Percentiles rank a stretch among this genome's conserved stretches.
Evolutionary conservation across 2,329 filamentous ascomycete genomes (phyloP).

Genomic region (Keithomyces neogunnii): DNA sequence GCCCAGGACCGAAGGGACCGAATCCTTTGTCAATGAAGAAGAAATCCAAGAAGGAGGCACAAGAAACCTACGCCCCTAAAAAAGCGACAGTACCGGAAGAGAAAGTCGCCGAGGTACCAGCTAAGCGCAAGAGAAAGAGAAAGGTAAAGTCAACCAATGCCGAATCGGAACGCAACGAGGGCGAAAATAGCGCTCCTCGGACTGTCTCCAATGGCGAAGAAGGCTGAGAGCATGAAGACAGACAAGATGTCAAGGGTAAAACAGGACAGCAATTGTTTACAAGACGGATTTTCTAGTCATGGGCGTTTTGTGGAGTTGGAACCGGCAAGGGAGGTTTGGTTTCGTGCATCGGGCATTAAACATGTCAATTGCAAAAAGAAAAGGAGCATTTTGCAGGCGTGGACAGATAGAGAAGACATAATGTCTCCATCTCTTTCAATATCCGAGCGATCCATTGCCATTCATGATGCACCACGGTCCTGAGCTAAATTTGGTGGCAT

Average conservation of each 20-base stretch:
- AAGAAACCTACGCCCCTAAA: conserved; percentile 14
- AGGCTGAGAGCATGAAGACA: conserved; percentile 8
- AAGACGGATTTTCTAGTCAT: too few species aligned
- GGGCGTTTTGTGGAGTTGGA: not conserved
- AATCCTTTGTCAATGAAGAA: conserved; percentile 67
- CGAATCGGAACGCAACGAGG: conserved; percentile 10
- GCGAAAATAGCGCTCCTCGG: conserved; percentile 5
- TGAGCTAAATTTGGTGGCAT: too few species aligned
- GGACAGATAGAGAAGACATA: not conserved
- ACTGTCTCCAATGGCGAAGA: conserved; percentile 11
- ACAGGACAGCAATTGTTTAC: not conserved
- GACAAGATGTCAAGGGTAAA: not conserved
- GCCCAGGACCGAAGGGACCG: conserved; percentile 56
- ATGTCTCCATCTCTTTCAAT: not conserved
- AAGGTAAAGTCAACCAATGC: conserved; percentile 17
- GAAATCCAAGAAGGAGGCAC: conserved; percentile 51
- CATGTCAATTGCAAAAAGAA: not conserved
- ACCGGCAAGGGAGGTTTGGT: not conserved
- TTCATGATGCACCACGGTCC: too few species aligned
- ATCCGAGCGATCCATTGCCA: not conserved
- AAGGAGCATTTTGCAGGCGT: not conserved
- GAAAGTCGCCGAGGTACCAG: conserved; percentile 13
- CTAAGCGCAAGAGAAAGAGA: conserved; percentile 23
- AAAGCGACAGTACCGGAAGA: conserved; percentile 22
- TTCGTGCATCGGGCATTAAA: not conserved